phyloP scores from a whole-genome alignment of 495 filamentous ascomycete species.

The Penicillium canariense region DNA sequence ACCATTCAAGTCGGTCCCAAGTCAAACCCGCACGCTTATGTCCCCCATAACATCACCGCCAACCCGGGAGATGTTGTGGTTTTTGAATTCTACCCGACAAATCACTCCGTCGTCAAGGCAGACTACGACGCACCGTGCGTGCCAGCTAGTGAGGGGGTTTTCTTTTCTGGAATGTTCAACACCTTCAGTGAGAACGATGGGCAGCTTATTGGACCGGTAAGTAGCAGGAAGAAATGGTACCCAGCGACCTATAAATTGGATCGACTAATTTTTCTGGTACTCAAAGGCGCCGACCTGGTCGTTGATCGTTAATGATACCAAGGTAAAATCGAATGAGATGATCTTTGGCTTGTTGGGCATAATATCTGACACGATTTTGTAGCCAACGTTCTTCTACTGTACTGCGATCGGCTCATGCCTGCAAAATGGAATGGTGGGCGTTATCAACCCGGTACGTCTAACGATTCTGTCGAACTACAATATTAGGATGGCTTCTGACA shows the following conservation, averaged over 20 bases:
- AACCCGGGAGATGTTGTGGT: slow-evolving; percentile 53
- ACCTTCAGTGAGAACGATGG: slow-evolving; percentile 30
- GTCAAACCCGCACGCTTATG: slow-evolving; percentile 45
- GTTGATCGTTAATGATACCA: slow-evolving; percentile 31
- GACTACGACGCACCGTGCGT: slow-evolving; percentile 57
- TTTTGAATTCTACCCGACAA: slow-evolving; percentile 61
- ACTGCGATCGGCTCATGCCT: slow-evolving; percentile 40
- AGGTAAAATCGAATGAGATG: slow-evolving; percentile 26
- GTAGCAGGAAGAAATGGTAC: not conserved
- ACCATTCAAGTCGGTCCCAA: slow-evolving; percentile 50
- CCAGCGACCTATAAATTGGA: not conserved
- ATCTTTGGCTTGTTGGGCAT: not conserved
- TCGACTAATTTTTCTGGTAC: not conserved
- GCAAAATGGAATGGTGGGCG: slow-evolving; percentile 43
- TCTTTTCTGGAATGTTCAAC: slow-evolving; percentile 41
- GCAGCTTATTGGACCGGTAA: slow-evolving; percentile 31
- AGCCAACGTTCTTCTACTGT: slow-evolving; percentile 45
- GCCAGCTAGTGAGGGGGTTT: slow-evolving; percentile 40
- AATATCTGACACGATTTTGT: slow-evolving; percentile 1
- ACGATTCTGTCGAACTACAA: not conserved
- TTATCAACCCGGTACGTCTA: slow-evolving; percentile 37
- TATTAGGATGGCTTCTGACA: not conserved
- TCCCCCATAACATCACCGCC: slow-evolving; percentile 51
- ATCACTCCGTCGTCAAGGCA: slow-evolving; percentile 61
- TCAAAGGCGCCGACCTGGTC: slow-evolving; percentile 36